Base-by-base conservation (phyloP, 2,329 filamentous ascomycete genomes). In the Stylonectria norvegica region DNA sequence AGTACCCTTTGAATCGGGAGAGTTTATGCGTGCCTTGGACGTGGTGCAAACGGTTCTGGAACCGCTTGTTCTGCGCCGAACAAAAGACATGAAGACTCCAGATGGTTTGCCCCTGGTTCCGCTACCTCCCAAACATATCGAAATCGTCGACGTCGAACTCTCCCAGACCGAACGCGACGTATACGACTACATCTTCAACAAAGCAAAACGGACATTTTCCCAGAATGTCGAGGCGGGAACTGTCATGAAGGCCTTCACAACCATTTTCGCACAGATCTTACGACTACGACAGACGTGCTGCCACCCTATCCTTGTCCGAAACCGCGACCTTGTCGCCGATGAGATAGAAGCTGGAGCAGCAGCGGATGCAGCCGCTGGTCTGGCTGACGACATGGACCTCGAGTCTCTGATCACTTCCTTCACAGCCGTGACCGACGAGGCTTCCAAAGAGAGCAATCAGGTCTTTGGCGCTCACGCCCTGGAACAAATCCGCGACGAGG, bases 1-100 rank as follows among this genome's bases (percentile, higher is more conserved):
- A 0, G 84, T 95, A 1, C 93, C 93, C 0, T 98, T 98, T 50
- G 93, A 98, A 63, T 91, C 89, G 0, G 93, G 93, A 52, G 86
- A 98, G 48, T 96, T 95, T 59, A 81, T 96, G 52, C 83, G 90
- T 4, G 93, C 93, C 1, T 73, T 98, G 6, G 93, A 97, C 59
- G 93, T 98, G 2, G 93, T 98, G 2, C 93, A 98, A 61, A 98
- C 91, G 0, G 91, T 98, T 0, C 69, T 98, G 5, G 93, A 98
- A 60, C 93, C 93, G 6, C 70, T 98, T n/a, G 93, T 98, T 7
- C 81, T 98, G 64, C 80, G 93, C 31, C 79, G 93, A 45, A 98
- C 93, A 0, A 98, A 98, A 62, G 90, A 95, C 48, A 98, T 98
- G 93, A 95, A 89, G 66, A 97, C 89, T 0, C 91, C 93, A 0